Base-by-base conservation (phyloP, 176 grass and related monocot species). In the Oryza brachyantha region DNA sequence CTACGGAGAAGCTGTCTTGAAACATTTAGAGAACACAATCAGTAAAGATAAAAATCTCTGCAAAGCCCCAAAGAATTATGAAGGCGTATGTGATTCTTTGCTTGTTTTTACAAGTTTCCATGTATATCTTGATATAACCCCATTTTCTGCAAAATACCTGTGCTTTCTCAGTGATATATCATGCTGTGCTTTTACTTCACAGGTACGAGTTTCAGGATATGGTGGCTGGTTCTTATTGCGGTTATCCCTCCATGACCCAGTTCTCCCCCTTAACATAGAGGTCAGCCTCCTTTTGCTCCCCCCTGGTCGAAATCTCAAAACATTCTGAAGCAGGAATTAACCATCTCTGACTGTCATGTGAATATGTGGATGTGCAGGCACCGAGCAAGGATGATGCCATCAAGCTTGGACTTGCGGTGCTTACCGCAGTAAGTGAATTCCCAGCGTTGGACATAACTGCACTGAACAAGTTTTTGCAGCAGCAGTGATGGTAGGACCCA, bases 251-350 rank as follows among this genome's bases (percentile, higher is more conserved):
- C 96, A 99, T 91, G 96, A 99, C 75, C 92, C 96, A n/a, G 90
- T 95, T 91, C 96, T 99, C 84, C 90, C 92, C 79, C 81, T 99
- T 64, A 95, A 99, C 77, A 95, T 99, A 34, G 96, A 95, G 92
- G 96, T 99, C 57, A 69, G 2, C 58, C 37, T 72, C 31, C 63
- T 38, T 63, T 40, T 17, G n/a, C 10, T 61, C 40, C 26, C 5
- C 11, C 29, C 16, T 72, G n/a, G n/a, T n/a, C n/a, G 25, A n/a
- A 19, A 28, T 75, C 25, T 71, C 27, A 41, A 41, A 82, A 12
- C 13, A 28, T 34, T 68, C 9, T 11, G 7, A 63, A 29, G 26
- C 54, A 78, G 21, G 42, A 58, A 36, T 38, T 3, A 48, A 1
- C 50, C 41, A 38, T 48, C 12, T 66, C 12, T 66, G 29, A 70